A percentile compares a stretch with the other conserved stretches of the same genome.
phyloP scores from a whole-genome alignment of 768 basidiomycete species.

The Termitomyces sp. region DNA sequence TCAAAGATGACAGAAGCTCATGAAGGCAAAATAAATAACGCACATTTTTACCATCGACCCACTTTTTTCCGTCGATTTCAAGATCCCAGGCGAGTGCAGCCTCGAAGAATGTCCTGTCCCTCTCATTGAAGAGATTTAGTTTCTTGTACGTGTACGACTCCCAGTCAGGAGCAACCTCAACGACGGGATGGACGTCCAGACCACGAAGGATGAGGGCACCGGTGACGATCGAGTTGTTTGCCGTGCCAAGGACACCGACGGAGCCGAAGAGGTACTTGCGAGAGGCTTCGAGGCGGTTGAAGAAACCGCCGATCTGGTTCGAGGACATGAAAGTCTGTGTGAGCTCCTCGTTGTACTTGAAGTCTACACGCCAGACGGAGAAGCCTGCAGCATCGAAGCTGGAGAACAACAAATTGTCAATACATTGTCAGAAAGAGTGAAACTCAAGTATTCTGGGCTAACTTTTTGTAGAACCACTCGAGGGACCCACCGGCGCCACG shows the following conservation, averaged over 20 bases:
- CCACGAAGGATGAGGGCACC: conserved; percentile 85
- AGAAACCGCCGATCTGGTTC: conserved; percentile 96
- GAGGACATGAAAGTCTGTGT: conserved; percentile 91
- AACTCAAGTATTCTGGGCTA: conserved; percentile 16
- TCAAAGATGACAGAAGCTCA: neutral
- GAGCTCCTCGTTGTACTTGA: conserved; percentile 95
- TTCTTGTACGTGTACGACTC: conserved; percentile 81
- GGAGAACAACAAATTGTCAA: neutral
- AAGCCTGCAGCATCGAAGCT: conserved; percentile 88
- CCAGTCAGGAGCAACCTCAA: conserved; percentile 84
- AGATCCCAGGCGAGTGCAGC: conserved; percentile 92
- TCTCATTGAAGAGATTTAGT: conserved; percentile 67
- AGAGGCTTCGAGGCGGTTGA: conserved; percentile 95
- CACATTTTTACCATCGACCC: conserved; percentile 74
- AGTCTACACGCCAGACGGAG: conserved; percentile 89
- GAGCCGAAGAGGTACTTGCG: conserved; percentile 96
- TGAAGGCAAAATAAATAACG: conserved; percentile 21
- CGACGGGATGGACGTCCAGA: conserved; percentile 58
- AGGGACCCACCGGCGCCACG: conserved; percentile 76
- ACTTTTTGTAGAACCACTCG: conserved; percentile 98
- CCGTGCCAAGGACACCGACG: conserved; percentile 79
- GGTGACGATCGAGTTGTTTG: conserved; percentile 73
- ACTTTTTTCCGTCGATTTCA: conserved; percentile 71
- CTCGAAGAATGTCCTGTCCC: conserved; percentile 88
- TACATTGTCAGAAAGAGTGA: neutral